Evolutionary conservation across 148 eudicot species (phyloP).

Genomic region (Simmondsia chinensis): DNA sequence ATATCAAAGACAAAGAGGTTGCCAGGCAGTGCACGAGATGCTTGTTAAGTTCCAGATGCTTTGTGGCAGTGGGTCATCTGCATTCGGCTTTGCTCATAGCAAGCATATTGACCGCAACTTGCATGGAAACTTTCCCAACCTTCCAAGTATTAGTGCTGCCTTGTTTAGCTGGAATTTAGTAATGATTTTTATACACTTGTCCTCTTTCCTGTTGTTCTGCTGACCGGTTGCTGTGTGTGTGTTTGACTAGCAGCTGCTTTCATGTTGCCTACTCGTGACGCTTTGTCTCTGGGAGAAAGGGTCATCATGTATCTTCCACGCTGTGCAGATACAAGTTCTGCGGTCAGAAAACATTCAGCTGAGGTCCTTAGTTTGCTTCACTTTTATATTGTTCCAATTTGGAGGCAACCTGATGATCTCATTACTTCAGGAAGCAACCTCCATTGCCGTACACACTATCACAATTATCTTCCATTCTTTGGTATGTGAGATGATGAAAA

Average conservation of each 20-base stretch:
- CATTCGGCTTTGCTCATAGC: constrained; percentile 73
- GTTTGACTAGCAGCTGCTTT: constrained; percentile 58
- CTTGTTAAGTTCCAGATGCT: constrained; percentile 74
- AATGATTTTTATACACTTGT: too few relatives aligned
- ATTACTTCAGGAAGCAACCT: not conserved
- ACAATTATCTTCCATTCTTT: not conserved
- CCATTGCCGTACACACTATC: not conserved
- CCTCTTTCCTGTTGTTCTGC: not conserved
- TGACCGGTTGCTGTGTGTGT: constrained; percentile 7
- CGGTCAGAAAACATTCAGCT: constrained; percentile 78
- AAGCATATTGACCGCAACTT: constrained; percentile 54
- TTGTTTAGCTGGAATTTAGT: not conserved
- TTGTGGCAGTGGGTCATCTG: constrained; percentile 75
- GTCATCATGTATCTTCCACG: constrained; percentile 87
- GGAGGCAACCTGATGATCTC: constrained; percentile 4
- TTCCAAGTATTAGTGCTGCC: constrained; percentile 50
- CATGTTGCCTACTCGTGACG: constrained; percentile 88
- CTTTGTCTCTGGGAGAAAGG: constrained; percentile 90
- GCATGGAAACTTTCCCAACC: constrained; percentile 42
- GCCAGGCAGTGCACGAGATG: constrained; percentile 80
- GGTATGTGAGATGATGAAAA: too few relatives aligned
- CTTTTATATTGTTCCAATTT: too few relatives aligned
- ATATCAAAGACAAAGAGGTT: constrained; percentile 84
- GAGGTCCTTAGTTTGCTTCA: constrained; percentile 52
- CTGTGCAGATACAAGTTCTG: constrained; percentile 83